These are phyloP conservation scores for Tetratostichococcus sp. DNA, from an alignment of 139 green algal species.

Conservation along the genomic window DNA sequence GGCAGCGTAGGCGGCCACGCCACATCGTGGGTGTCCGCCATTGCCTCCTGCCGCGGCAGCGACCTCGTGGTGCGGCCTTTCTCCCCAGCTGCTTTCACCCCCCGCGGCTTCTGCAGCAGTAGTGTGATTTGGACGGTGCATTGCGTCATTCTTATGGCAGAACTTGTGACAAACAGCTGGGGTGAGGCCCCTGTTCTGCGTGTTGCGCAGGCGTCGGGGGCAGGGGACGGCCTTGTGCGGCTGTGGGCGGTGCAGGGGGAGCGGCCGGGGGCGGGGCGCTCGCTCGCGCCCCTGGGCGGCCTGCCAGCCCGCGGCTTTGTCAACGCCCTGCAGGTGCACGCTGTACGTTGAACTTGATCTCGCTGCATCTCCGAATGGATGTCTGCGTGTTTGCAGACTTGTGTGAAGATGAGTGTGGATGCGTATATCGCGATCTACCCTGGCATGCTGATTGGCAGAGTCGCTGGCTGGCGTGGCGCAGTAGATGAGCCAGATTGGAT, in stretches of 20 bases:
- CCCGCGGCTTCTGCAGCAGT: no score
- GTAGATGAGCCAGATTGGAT: no score
- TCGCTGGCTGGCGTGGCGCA: no score
- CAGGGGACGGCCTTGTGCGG: slow-evolving; percentile 79
- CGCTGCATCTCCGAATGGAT: no score
- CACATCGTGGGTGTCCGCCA: slow-evolving; percentile 69
- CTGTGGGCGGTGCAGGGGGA: slow-evolving; percentile 67
- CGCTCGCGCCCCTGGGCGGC: slow-evolving; percentile 41
- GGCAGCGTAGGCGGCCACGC: slow-evolving; percentile 29
- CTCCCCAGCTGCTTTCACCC: no score
- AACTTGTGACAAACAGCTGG: no score
- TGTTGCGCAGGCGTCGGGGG: slow-evolving; percentile 62
- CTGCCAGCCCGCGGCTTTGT: slow-evolving; percentile 83
- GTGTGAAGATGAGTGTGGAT: no score
- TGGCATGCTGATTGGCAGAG: no score
- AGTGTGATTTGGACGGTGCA: no score
- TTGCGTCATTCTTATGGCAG: background rate
- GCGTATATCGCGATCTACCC: no score
- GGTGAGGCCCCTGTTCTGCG: background rate
- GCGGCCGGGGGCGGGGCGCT: slow-evolving; percentile 8
- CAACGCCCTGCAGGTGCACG: slow-evolving; percentile 61
- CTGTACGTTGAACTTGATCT: no score
- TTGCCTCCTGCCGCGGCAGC: slow-evolving; percentile 60
- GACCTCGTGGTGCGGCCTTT: slow-evolving; percentile 68
- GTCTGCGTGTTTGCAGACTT: no score